Evolutionary conservation across 805 yeast genomes (phyloP), one percentile per base, ranked within the genome.

Genomic region (Pichia thaimueangensis): DNA sequence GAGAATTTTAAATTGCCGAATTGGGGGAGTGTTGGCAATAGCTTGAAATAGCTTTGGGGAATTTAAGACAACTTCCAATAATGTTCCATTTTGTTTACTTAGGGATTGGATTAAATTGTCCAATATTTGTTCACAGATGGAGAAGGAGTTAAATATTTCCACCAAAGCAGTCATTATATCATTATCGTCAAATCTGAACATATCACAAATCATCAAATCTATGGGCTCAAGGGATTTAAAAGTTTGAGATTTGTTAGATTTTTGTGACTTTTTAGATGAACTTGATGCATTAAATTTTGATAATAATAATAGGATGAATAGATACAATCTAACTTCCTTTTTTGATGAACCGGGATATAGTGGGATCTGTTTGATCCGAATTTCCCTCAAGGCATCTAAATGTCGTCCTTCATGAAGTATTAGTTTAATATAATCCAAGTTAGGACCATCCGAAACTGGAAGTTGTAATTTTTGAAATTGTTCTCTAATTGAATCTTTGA

Each of bases 311-410:
- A 35, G 16, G 6, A 36, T 15, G 9, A n/a, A 35, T 23, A 39
- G 22, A 24, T 35, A 43, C 13, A 40, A 12, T 19, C 40, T 22
- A 8, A 37, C 30, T 15, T 31, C 27, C 17, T 35, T 21, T 5
- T 12, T 22, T 9, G 29, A n/a, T 11, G 43, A 25, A 9, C 17
- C 35, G 4, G 45, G 49, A 15, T 48, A 48, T 17, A 42, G 11
- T 7, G 51, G 48, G 2, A 40, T 32, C 8, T 10, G 1, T 1
- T 10, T 23, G 5, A 21, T 3, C 6, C 17, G 15, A 13, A 17
- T n/a, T 5, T 15, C 16, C 24, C 3, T 15, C 12, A 35, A 17
- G 9, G 12, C 13, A 22, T 22, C 15, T 12, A n/a, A 21, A 15
- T n/a, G 16, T 25, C 24, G 38, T n/a, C n/a, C n/a, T n/a, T n/a